These are phyloP conservation scores for Marasmius oreades DNA, from an alignment of 1,284 basidiomycete genomes.

Conservation along the genomic window DNA sequence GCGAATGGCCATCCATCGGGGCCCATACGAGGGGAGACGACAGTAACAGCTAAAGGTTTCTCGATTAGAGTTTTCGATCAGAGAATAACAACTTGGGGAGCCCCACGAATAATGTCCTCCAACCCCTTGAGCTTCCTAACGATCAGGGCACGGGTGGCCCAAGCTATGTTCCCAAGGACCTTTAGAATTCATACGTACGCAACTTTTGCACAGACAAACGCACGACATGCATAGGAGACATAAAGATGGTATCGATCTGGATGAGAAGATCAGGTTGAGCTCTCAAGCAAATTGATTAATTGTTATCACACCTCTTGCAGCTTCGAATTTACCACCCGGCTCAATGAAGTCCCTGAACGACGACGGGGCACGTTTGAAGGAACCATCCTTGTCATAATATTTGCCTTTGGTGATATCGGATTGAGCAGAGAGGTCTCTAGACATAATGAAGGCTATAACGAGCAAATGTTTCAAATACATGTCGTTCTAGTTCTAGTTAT, in stretches of 20 bases:
- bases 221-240: slow-evolving; percentile 77
- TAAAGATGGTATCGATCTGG: slow-evolving; percentile 87
- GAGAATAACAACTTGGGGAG: slow-evolving; percentile 10
- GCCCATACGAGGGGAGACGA: slow-evolving; percentile 88
- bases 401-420: slow-evolving; percentile 57
- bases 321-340: slow-evolving; percentile 70
- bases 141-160: slow-evolving; percentile 93
- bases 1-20: slow-evolving; percentile 87
- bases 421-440: slow-evolving; percentile 13
- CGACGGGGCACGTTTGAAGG: slow-evolving; percentile 76
- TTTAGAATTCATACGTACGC: neutral
- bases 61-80: neutral
- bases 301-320: slow-evolving; percentile 68
- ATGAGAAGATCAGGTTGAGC: slow-evolving; percentile 2
- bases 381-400: slow-evolving; percentile 59
- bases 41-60: slow-evolving; percentile 58
- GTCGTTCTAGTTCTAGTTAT: too few species aligned
- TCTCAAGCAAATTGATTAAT: neutral
- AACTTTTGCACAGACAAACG: slow-evolving; percentile 27
- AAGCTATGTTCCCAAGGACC: slow-evolving; percentile 46
- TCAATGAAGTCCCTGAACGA: slow-evolving; percentile 76
- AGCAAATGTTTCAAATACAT: too few species aligned
- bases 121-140: slow-evolving; percentile 89
- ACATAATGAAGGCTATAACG: too few species aligned
- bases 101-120: slow-evolving; percentile 76